Conservation (phyloP, 73 alveolate species). For the Paramecium sexaurelia region DNA sequence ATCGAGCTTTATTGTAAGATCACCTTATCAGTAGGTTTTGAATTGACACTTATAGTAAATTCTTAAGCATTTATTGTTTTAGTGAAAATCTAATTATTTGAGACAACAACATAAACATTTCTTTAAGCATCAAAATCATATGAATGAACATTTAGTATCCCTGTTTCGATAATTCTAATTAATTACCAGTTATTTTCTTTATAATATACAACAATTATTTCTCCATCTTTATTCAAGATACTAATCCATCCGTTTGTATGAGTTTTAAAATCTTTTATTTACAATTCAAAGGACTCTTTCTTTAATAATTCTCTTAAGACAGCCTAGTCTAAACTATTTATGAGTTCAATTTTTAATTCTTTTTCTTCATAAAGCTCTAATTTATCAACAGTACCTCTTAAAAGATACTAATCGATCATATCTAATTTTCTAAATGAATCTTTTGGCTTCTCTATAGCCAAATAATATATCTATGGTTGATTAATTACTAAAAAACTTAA, state of each 20-base stretch:
- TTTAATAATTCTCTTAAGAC: not conserved
- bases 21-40: not conserved
- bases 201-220: not conserved
- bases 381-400: not conserved
- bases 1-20: not conserved
- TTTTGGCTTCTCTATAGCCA: not conserved
- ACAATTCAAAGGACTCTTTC: not conserved
- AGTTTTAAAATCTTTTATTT: not conserved
- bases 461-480: not conserved
- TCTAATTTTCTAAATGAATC: not conserved
- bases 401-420: not conserved
- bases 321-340: not conserved
- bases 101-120: not conserved
- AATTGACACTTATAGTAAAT: not conserved
- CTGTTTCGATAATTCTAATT: not conserved
- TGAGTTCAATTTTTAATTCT: not conserved
- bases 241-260: conserved; percentile 1
- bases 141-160: not conserved
- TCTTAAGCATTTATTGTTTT: not conserved
- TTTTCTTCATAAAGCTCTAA: not conserved
- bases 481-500: not conserved
- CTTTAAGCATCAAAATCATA: not conserved
- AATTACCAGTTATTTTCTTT: not conserved
- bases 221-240: not conserved
- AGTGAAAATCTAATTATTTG: not conserved